Evolutionary conservation across 2,329 filamentous ascomycete species (phyloP), one percentile per base, ranked within the genome.

Genomic region (Botryotinia globosa): DNA sequence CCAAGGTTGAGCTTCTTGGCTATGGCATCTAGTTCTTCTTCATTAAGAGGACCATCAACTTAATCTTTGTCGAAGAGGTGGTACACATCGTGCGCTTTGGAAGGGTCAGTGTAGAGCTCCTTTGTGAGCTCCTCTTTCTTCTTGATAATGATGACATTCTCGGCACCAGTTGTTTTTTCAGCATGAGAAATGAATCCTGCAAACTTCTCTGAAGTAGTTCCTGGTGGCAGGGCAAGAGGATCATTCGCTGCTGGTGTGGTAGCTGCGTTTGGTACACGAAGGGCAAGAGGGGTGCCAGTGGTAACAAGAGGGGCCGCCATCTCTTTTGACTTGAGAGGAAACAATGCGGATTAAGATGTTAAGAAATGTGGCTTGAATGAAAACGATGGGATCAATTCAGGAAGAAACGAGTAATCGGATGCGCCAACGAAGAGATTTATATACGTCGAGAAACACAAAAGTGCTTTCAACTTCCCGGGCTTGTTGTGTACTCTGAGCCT

Each of bases 21-120:
- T 9, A 85, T 83, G 1, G 72, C 77, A 51, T 85, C 83, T 4
- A 85, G 74, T 56, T 83, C 83, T 42, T 85, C 82, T 42, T 85
- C 82, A 2, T 74, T 80, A 1, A 85, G 75, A 0, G 82, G 81
- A 16, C 74, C 69, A n/a, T 77, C 66, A 20, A 79, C 79, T n/a
- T 83, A 82, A 9, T 83, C 82, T 72, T 83, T 80, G 29, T 83
- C 82, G 48, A 83, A 74, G 42, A 86, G 74, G 72, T 83, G 77
- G 74, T 81, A 80, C 76, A 81, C 80, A 69, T 84, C 82, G 73
- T 84, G 82, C 1, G 56, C 72, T 44, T 75, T 71, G 32, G 64
- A 73, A 4, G 72, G 75, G 29, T 76, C 66, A 44, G 65, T 72
- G 45, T 76, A 74, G 6, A 65, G 48, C 10, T 70, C 75, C 32